Conservation (phyloP, 306 rosid genomes). For the Cucurbita pepo region DNA sequence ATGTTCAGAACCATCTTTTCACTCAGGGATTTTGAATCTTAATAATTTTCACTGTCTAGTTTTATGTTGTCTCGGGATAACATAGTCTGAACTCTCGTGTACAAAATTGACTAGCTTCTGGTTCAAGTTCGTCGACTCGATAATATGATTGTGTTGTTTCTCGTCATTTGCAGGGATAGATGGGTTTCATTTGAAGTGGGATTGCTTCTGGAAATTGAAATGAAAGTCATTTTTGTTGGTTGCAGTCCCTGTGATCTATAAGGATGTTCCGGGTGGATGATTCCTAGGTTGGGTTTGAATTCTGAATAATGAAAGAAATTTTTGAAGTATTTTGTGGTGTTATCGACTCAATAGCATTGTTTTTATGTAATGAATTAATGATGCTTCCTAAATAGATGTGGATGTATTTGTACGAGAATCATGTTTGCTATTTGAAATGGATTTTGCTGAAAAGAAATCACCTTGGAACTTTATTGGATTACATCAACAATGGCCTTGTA, state of each 20-base stretch:
- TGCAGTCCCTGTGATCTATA: constrained; percentile 3
- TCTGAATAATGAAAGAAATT: constrained; percentile 3
- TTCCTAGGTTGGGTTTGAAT: background rate
- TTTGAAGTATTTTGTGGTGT: background rate
- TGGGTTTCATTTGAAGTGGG: background rate
- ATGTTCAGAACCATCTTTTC: background rate
- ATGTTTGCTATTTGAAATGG: background rate
- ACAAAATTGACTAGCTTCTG: background rate
- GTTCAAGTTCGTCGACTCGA: background rate
- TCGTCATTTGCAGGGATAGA: background rate
- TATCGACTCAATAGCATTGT: constrained; percentile 5
- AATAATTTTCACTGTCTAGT: background rate
- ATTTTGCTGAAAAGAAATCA: background rate
- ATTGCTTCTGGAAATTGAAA: constrained; percentile 1
- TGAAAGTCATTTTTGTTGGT: constrained; percentile 3
- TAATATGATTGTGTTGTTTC: background rate
- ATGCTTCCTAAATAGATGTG: background rate
- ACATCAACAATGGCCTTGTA: background rate
- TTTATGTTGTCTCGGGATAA: background rate
- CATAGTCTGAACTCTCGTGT: background rate
- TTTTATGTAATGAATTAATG: constrained; percentile 4
- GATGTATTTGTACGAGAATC: background rate
- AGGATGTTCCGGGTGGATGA: background rate
- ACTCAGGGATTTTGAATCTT: background rate
- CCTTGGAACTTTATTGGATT: background rate